Conservation (phyloP, 2,329 filamentous ascomycete species). For the Onygenales sp. region DNA sequence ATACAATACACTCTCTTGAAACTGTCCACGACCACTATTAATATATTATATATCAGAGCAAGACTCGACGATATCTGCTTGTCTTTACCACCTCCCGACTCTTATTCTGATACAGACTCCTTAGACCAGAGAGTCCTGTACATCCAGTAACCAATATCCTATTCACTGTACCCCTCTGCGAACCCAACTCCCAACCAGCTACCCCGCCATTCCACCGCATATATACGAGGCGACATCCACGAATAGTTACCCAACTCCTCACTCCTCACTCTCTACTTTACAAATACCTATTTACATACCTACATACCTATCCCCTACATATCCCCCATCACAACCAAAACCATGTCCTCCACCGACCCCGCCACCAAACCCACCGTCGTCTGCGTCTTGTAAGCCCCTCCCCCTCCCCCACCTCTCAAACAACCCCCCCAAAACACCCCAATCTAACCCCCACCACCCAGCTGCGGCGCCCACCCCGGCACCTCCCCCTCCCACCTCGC, state of each 20-base stretch:
- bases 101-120: too few species aligned
- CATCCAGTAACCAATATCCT: too few species aligned
- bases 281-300: too few species aligned
- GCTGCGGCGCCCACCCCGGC: conserved; percentile 74
- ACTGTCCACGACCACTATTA: too few species aligned
- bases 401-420: conserved; percentile 6
- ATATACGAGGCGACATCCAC: not conserved
- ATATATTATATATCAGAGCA: too few species aligned
- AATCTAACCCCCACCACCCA: conserved; percentile 22
- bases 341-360: not conserved
- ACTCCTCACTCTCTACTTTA: not conserved
- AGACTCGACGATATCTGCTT: too few species aligned
- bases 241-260: not conserved
- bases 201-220: too few species aligned
- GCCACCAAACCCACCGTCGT: conserved; percentile 51
- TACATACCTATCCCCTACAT: not conserved
- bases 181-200: too few species aligned
- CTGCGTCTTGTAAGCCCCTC: conserved; percentile 64
- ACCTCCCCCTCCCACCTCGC: conserved; percentile 64
- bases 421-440: conserved; percentile 1
- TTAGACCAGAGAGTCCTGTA: too few species aligned
- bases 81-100: too few species aligned
- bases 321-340: not conserved
- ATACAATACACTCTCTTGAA: too few species aligned
- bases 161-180: too few species aligned